Evolutionary conservation across 495 filamentous ascomycete genomes (phyloP), one percentile per base, ranked within the genome.

Genomic region (Aspergillus mulundensis): DNA sequence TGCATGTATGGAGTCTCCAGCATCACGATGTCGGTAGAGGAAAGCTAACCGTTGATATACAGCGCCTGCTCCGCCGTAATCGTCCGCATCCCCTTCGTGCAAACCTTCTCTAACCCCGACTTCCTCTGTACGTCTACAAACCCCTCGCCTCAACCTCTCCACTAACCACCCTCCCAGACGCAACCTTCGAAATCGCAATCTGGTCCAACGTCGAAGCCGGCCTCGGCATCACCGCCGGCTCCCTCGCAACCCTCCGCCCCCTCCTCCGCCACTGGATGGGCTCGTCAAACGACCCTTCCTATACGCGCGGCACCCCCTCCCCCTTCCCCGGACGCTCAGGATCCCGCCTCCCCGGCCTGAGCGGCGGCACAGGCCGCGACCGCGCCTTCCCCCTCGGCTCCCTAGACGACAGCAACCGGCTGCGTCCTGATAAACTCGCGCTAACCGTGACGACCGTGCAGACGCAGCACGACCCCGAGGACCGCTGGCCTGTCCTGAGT

Each of bases 151-250:
- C 20, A 24, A 51, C 15, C 39, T 25, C 3, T 24, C 3, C 19
- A 28, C 50, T 15, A 50, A 50, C 12, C 12, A 4, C 34, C 25
- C 24, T 20, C 20, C 11, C 40, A 74, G 72, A 71, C 34, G 64
- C 74, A 19, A 77, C 73, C 38, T 65, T 67, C 52, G 63, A 73
- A 47, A 70, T 77, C 50, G 72, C 72, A 23, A 60, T 77, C 50
- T 79, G 76, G 76, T 75, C 72, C 40, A 70, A 67, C 49, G 66
- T 72, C 55, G 76, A 79, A 61, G 61, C 61, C n/a, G 73, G 69
- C 19, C 65, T 78, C 0, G 77, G 74, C 15, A 77, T 79, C 56
- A 70, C 76, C 0, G 73, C 74, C 43, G 77, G 70, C 11, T 75
- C 72, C 52, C 72, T 79, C 7, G 76, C 75, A 41, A 77, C 71